Evolutionary conservation across 495 filamentous ascomycete species (phyloP), one percentile per base, ranked within the genome.

Genomic region (Hypoxylon perforatum): DNA sequence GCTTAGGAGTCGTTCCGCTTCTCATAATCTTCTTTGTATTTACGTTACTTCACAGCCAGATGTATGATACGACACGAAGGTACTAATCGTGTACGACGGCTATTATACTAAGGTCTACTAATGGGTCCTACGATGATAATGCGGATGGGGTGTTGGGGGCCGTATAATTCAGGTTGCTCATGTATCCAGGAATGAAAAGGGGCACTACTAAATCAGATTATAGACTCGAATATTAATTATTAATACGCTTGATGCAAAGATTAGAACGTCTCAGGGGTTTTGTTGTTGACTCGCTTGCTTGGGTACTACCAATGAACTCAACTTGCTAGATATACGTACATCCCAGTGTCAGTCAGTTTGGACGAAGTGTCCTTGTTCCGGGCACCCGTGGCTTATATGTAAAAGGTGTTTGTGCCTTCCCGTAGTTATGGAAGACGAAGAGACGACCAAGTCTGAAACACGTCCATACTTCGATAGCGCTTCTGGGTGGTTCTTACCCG

Each of bases 171-270:
- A 15, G 23, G 63, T 25, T 51, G 38, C 9, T 55, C 44, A 50
- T 44, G 42, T 69, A 54, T 49, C 49, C 55, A 42, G 44, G 59
- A 44, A 23, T 17, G 38, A 51, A 55, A 63, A 44, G 61, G 39
- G 54, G 55, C 21, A 15, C 19, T 30, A 25, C 54, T 41, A 42
- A 28, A 63, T 59, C 42, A 54, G 28, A 63, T 60, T 35, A 71
- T 64, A 72, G 63, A 70, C 42, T 48, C 45, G 57, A 63, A 72
- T 67, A 69, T 44, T 72, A 74, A 74, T 74, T 65, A 49, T 54
- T 74, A 74, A 74, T 74, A 65, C 51, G 14, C 36, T 50, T 35
- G 21, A 61, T 30, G 6, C 45, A 41, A 12, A 41, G 21, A 25
- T 21, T 15, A 8, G 39, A 8, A 11, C 9, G 17, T 21, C 7